phyloP scores from a whole-genome alignment of 208 protist species.

The Tritrichomonas foetus region DNA sequence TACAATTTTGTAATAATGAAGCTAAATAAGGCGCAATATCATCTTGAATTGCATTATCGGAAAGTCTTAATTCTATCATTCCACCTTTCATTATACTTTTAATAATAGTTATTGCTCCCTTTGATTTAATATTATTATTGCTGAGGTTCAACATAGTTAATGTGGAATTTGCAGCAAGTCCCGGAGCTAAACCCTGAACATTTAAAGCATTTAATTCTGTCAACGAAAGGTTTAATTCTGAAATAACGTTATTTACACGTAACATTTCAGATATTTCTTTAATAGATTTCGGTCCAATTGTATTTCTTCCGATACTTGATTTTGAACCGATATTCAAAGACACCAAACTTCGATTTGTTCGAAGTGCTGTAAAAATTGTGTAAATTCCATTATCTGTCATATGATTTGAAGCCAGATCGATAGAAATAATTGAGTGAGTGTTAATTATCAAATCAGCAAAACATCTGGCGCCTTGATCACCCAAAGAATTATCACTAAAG shows the following conservation, averaged over 20 bases:
- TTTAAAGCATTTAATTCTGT: background rate
- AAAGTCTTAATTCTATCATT: background rate
- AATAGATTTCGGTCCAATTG: background rate
- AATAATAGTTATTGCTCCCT: background rate
- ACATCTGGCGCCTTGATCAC: background rate
- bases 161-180: background rate
- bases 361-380: background rate
- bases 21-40: background rate
- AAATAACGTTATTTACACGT: background rate
- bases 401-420: background rate
- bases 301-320: background rate
- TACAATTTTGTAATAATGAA: background rate
- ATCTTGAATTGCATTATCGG: background rate
- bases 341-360: background rate
- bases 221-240: background rate
- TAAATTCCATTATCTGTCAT: background rate
- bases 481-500: background rate
- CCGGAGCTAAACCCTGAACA: background rate
- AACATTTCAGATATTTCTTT: background rate
- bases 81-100: background rate
- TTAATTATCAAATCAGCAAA: background rate
- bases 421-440: background rate
- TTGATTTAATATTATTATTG: constrained; percentile 27
- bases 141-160: background rate
- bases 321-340: background rate